A percentile compares a stretch with the other conserved stretches of the same genome.
Conservation (phyloP, 495 filamentous ascomycete genomes). For the Penicillium canescens region DNA sequence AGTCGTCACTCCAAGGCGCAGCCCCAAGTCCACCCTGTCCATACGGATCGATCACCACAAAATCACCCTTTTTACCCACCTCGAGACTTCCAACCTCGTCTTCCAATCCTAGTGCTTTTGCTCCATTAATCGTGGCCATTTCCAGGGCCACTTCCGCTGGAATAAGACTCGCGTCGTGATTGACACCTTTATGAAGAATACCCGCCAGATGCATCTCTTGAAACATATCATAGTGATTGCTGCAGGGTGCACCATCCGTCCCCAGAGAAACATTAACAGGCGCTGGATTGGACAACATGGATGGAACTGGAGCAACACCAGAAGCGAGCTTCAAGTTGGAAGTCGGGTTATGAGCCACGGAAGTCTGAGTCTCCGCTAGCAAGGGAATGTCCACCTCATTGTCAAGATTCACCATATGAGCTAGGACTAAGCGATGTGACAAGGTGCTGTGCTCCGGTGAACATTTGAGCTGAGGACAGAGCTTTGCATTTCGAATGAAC, state of each 20-base stretch:
- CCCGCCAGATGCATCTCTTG: slow-evolving; percentile 42
- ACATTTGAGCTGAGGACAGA: slow-evolving; percentile 1
- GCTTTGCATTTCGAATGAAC: slow-evolving; percentile 19
- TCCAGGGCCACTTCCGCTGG: slow-evolving; percentile 38
- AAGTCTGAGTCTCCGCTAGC: slow-evolving; percentile 30
- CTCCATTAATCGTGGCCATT: slow-evolving; percentile 43
- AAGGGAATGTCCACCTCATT: slow-evolving; percentile 30
- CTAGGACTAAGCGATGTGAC: slow-evolving; percentile 19
- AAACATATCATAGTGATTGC: slow-evolving; percentile 41
- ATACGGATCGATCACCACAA: slow-evolving; percentile 37
- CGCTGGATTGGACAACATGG: slow-evolving; percentile 22
- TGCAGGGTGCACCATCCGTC: slow-evolving; percentile 43
- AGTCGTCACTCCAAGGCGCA: slow-evolving; percentile 15
- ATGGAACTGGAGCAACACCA: slow-evolving; percentile 37
- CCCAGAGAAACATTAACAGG: slow-evolving; percentile 35
- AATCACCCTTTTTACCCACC: slow-evolving; percentile 41
- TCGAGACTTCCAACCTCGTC: slow-evolving; percentile 42
- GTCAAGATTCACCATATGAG: slow-evolving; percentile 39
- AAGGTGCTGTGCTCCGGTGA: not conserved
- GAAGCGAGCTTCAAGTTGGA: slow-evolving; percentile 43
- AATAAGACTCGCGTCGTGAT: slow-evolving; percentile 34
- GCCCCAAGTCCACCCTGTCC: slow-evolving; percentile 19
- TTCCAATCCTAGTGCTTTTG: slow-evolving; percentile 37
- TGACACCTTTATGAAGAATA: slow-evolving; percentile 41
- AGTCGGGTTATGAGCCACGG: slow-evolving; percentile 40